Percentiles rank a stretch among this genome's conserved stretches.
These are phyloP conservation scores for Helianthus annuus DNA, from an alignment of 129 eudicot genomes.

Conservation along the genomic window HanXRQr2.0-SUNRISE NC_035436.2:207530659-207531158, in stretches of 20 bases:
- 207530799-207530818: conserved; percentile 53
- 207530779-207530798: conserved; percentile 92
- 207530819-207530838: neutral
- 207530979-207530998: conserved; percentile 92
- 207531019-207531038: conserved; percentile 49
- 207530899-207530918: conserved; percentile 74
- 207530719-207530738: conserved; percentile 78
- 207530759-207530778: conserved; percentile 93
- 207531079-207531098: too few species aligned
- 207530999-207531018: conserved; percentile 64
- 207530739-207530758: conserved; percentile 87
- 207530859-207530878: neutral
- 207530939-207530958: conserved; percentile 70
- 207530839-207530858: conserved; percentile 6
- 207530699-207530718: conserved; percentile 62
- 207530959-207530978: conserved; percentile 88
- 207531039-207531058: too few species aligned
- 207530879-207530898: neutral
- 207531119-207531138: too few species aligned
- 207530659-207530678: conserved; percentile 3
- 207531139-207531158: too few species aligned
- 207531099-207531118: too few species aligned
- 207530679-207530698: neutral
- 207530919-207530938: conserved; percentile 74
- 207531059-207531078: too few species aligned